Evolutionary conservation across 768 basidiomycete genomes (phyloP).

Genomic region (Lactifluus echinatus): DNA sequence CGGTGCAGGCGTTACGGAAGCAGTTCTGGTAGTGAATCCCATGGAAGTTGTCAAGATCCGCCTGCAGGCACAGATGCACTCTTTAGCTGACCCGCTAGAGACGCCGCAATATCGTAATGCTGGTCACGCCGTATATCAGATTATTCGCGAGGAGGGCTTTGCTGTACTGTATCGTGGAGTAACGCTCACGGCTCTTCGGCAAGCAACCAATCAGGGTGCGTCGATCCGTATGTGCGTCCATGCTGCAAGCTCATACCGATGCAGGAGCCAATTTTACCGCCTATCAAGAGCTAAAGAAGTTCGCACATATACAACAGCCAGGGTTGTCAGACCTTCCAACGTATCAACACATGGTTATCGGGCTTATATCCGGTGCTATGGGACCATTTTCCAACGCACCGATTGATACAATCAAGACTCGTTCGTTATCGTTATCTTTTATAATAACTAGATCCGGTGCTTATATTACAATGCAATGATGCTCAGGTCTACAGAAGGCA

Average conservation of each 20-base stretch:
- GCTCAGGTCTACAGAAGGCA: slow-evolving; percentile 75
- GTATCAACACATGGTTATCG: slow-evolving; percentile 93
- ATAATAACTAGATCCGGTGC: not conserved
- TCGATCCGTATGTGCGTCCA: not conserved
- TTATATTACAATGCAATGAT: not conserved
- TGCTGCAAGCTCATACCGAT: not conserved
- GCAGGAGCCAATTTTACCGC: slow-evolving; percentile 94
- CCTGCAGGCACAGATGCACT: slow-evolving; percentile 95
- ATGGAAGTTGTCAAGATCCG: slow-evolving; percentile 99
- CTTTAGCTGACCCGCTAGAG: slow-evolving; percentile 91
- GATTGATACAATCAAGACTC: slow-evolving; percentile 91
- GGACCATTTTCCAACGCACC: slow-evolving; percentile 98
- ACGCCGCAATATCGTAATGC: slow-evolving; percentile 92
- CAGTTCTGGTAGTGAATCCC: slow-evolving; percentile 88
- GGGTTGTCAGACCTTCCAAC: slow-evolving; percentile 73
- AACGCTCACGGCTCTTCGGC: slow-evolving; percentile 82
- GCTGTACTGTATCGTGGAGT: slow-evolving; percentile 87
- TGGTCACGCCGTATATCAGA: slow-evolving; percentile 91
- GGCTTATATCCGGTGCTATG: slow-evolving; percentile 94
- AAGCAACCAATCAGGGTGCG: slow-evolving; percentile 94
- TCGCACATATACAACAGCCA: slow-evolving; percentile 72
- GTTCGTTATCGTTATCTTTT: slow-evolving; percentile 42
- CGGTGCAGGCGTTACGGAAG: slow-evolving; percentile 90
- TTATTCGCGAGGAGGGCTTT: slow-evolving; percentile 87
- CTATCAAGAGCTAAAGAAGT: slow-evolving; percentile 92